Percentiles rank a stretch among this genome's conserved stretches.
phyloP scores from a whole-genome alignment of 192 early-diverging fungal species.

The Umbelopsis vinacea region DNA sequence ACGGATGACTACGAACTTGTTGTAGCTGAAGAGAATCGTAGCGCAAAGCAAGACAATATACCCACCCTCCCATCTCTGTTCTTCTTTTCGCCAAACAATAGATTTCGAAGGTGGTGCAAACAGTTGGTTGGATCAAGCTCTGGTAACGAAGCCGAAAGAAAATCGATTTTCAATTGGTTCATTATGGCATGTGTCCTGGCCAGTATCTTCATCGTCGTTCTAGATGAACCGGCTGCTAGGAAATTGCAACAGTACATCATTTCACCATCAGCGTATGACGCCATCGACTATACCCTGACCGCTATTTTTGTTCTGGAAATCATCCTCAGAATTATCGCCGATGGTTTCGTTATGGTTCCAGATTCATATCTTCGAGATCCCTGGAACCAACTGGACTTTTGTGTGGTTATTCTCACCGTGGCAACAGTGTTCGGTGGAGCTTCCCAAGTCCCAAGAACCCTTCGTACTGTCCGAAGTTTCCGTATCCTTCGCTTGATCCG shows the following conservation, averaged over 20 bases:
- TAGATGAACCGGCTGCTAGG: constrained; percentile 40
- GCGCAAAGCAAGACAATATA: constrained; percentile 15
- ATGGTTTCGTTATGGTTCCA: constrained; percentile 57
- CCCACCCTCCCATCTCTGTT: constrained; percentile 41
- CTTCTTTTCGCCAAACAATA: constrained; percentile 52
- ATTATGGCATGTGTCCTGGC: constrained; percentile 53
- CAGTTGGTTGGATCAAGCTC: constrained; percentile 43
- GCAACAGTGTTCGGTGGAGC: constrained; percentile 41
- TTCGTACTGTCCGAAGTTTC: constrained; percentile 53
- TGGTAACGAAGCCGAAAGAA: constrained; percentile 36
- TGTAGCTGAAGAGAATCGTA: constrained; percentile 38
- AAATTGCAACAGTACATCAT: constrained; percentile 25
- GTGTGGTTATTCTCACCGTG: constrained; percentile 49
- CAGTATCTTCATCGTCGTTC: constrained; percentile 38
- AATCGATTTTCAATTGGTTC: constrained; percentile 50
- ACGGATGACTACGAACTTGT: constrained; percentile 36
- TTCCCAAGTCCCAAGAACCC: constrained; percentile 39
- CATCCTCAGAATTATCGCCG: constrained; percentile 55
- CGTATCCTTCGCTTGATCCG: constrained; percentile 41
- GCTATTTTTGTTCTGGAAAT: constrained; percentile 56
- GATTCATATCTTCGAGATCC: constrained; percentile 51
- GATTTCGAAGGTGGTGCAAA: constrained; percentile 49
- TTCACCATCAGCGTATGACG: constrained; percentile 22
- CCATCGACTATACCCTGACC: constrained; percentile 47
- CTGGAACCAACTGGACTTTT: constrained; percentile 61